Evolutionary conservation across 2,329 filamentous ascomycete species (phyloP), one percentile per base, ranked within the genome.

Genomic region (Phialophora tarda): DNA sequence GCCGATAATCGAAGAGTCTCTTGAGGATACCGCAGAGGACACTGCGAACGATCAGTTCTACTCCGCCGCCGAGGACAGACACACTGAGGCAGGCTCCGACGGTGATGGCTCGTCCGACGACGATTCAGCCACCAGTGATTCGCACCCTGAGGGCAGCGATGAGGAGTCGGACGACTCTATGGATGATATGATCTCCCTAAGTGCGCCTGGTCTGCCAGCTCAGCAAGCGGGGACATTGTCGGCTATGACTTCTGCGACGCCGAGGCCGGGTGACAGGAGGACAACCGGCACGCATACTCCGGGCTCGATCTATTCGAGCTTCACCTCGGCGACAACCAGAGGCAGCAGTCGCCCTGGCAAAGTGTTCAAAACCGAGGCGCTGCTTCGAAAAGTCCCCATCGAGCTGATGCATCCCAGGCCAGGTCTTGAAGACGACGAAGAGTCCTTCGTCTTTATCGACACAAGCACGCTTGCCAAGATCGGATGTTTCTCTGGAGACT

Each of bases 401-500:
- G 91, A 94, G 51, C 79, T 96, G 1, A 82, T 99, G 1, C 90
- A 98, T 71, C 95, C 95, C 0, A 93, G 91, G 71, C 94, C 95
- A 2, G 78, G 84, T 0, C 86, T 88, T 28, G 93, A 97, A 67
- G 95, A 99, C 68, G 93, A 97, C 71, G 90, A 96, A 72, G 88
- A 90, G 72, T 89, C 92, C 1, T 88, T 95, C 56, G 86, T 98
- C 1, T 99, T 94, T 74, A 93, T 99, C 4, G 93, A 97, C 73
- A 90, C 96, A 7, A 89, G 87, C 64, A 91, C 92, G 1, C 80
- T 99, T 23, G 90, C 92, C 14, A 93, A 93, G 72, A 90, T 99
- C 62, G 93, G 94, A 17, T 98, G 94, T 77, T 99, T 99, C 76
- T 98, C 94, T 0, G 95, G 95, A 32, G 95, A 99, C 75, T 99